Percentiles rank a stretch among this genome's conserved stretches.
Evolutionary conservation across 2,329 filamentous ascomycete genomes (phyloP).

Genomic region (Alternaria viburni): DNA sequence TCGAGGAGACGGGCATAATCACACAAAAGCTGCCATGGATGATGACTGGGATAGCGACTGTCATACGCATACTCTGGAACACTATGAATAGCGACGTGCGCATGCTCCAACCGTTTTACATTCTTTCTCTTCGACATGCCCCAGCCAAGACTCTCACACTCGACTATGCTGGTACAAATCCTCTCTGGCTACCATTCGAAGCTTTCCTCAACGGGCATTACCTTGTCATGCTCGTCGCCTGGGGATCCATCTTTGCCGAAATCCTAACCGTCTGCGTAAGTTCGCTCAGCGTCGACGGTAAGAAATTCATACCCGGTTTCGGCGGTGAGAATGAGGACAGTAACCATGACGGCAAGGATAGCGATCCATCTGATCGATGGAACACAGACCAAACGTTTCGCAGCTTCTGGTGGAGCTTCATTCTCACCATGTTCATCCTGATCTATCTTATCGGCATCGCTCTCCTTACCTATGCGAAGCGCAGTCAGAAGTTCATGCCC

Average conservation of each 20-base stretch:
- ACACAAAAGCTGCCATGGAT: constrained; percentile 70
- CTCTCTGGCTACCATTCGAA: constrained; percentile 67
- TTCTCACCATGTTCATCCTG: constrained; percentile 68
- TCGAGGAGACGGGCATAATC: constrained; percentile 57
- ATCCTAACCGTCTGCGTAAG: constrained; percentile 73
- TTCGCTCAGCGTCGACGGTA: constrained; percentile 69
- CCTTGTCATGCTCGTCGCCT: constrained; percentile 71
- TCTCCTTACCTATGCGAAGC: constrained; percentile 64
- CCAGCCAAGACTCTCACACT: constrained; percentile 70
- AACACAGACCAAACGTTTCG: constrained; percentile 54
- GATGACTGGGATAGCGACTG: constrained; percentile 69
- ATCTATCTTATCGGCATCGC: constrained; percentile 68
- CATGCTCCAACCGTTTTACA: constrained; percentile 77
- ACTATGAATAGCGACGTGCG: constrained; percentile 72
- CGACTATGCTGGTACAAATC: constrained; percentile 76
- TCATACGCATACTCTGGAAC: constrained; percentile 72
- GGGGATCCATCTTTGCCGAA: constrained; percentile 75
- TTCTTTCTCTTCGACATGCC: constrained; percentile 70
- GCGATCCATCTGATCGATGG: constrained; percentile 24
- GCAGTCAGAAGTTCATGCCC: constrained; percentile 74
- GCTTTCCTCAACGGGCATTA: constrained; percentile 69
- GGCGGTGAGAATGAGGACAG: no score
- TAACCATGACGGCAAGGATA: background rate
- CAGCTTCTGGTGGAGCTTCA: constrained; percentile 72
- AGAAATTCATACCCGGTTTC: constrained; percentile 58